A percentile compares a stretch with the other conserved stretches of the same genome.
These are phyloP conservation scores for Firmiana major DNA, from an alignment of 345 rosid species.

Conservation along the genomic window DNA sequence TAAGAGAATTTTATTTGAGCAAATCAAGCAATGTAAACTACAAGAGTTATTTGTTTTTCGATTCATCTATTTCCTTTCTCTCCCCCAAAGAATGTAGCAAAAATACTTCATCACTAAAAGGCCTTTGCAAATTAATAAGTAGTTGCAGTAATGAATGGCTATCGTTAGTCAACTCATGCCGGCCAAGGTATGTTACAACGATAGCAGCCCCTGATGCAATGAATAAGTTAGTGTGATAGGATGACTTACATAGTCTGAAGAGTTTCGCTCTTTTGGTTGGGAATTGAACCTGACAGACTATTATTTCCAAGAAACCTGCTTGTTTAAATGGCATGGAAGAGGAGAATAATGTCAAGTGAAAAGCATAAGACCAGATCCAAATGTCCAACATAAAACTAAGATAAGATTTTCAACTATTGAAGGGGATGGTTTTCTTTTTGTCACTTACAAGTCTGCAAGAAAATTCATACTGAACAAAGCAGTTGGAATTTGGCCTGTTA, in stretches of 20 bases:
- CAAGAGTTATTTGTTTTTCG: too few relatives aligned
- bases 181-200: too few relatives aligned
- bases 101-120: too few relatives aligned
- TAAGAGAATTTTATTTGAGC: too few relatives aligned
- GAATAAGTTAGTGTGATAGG: not conserved
- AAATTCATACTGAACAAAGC: not conserved
- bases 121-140: too few relatives aligned
- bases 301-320: slow-evolving; percentile 9
- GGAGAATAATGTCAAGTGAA: slow-evolving; percentile 1
- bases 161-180: too few relatives aligned
- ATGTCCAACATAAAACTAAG: not conserved
- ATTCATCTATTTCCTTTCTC: too few relatives aligned
- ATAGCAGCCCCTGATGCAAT: not conserved
- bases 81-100: too few relatives aligned
- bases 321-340: not conserved
- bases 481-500: not conserved
- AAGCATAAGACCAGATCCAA: not conserved
- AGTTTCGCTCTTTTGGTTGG: slow-evolving; percentile 1
- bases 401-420: not conserved
- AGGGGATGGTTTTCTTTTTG: not conserved
- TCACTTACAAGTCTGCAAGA: not conserved
- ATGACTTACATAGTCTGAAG: slow-evolving; percentile 10
- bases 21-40: too few relatives aligned
- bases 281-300: not conserved
- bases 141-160: too few relatives aligned